phyloP scores from a whole-genome alignment of 176 grass and related monocot genomes.

The Zizania latifolia region DNA sequence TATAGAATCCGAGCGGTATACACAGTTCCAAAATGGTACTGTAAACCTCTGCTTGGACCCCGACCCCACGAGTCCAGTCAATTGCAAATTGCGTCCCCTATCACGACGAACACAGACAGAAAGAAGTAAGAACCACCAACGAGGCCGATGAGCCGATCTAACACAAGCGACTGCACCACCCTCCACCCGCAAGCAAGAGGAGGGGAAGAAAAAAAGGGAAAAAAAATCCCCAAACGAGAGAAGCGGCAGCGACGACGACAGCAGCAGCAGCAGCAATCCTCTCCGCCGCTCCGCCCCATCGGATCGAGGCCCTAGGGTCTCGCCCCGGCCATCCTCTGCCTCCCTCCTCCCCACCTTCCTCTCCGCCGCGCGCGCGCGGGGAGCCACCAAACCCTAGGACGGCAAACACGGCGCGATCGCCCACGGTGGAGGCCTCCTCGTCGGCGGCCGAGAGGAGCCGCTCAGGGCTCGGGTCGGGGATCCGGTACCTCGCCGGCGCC shows the following conservation, averaged over 20 bases:
- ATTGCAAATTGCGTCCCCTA: background rate
- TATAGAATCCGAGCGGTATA: no score
- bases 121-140: constrained; percentile 28
- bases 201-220: background rate
- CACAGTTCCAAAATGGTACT: no score
- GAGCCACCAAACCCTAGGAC: constrained; percentile 39
- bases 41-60: no score
- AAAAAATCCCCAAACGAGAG: constrained; percentile 15
- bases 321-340: background rate
- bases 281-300: background rate
- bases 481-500: constrained; percentile 72
- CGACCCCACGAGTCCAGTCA: constrained; percentile 18
- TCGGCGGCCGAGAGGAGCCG: constrained; percentile 59
- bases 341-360: background rate
- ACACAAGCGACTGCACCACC: constrained; percentile 10
- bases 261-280: background rate
- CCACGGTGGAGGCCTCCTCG: constrained; percentile 67
- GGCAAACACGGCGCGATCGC: constrained; percentile 43
- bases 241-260: background rate
- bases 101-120: constrained; percentile 16
- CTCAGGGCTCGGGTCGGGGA: constrained; percentile 63
- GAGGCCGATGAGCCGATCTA: constrained; percentile 26
- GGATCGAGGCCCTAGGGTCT: constrained; percentile 40
- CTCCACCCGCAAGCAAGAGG: background rate
- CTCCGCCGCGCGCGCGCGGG: constrained; percentile 20